phyloP scores from a whole-genome alignment of 139 green algal genomes.

The Pseudopediastrum boryanum region DNA sequence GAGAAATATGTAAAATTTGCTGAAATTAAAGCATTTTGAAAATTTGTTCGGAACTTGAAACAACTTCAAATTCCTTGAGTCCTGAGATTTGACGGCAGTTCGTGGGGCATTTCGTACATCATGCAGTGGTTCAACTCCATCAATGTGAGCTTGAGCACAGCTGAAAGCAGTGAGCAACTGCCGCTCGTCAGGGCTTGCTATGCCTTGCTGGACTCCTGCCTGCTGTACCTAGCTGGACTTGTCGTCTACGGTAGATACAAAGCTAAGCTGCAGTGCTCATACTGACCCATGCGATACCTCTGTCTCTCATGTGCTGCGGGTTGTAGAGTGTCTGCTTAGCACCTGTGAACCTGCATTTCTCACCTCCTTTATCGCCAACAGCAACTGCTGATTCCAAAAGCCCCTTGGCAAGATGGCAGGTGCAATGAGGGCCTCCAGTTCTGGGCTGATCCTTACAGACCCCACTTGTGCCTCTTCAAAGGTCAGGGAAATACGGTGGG shows the following conservation, averaged over 20 bases:
- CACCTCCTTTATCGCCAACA: constrained; percentile 56
- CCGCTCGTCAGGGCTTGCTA: no score
- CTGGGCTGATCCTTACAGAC: constrained; percentile 30
- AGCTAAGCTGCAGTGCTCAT: neutral
- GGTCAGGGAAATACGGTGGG: constrained; percentile 46
- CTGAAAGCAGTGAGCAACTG: no score
- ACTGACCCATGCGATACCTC: neutral
- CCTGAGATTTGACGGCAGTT: no score
- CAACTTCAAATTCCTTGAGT: no score
- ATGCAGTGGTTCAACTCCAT: no score
- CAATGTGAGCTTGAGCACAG: no score
- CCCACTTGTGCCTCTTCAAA: constrained; percentile 56
- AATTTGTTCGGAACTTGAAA: no score
- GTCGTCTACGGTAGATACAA: neutral
- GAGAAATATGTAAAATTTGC: no score
- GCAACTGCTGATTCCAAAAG: constrained; percentile 44
- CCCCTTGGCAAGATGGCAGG: constrained; percentile 57
- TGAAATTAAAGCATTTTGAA: no score
- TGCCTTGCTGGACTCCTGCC: no score
- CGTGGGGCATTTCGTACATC: no score
- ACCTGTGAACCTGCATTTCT: neutral
- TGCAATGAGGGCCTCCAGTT: constrained; percentile 49
- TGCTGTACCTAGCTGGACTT: no score
- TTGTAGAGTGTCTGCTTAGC: neutral
- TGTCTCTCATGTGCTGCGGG: neutral